These are phyloP conservation scores for Prunella vulgaris DNA, from an alignment of 257 asterid genomes.

Conservation along the genomic window DNA sequence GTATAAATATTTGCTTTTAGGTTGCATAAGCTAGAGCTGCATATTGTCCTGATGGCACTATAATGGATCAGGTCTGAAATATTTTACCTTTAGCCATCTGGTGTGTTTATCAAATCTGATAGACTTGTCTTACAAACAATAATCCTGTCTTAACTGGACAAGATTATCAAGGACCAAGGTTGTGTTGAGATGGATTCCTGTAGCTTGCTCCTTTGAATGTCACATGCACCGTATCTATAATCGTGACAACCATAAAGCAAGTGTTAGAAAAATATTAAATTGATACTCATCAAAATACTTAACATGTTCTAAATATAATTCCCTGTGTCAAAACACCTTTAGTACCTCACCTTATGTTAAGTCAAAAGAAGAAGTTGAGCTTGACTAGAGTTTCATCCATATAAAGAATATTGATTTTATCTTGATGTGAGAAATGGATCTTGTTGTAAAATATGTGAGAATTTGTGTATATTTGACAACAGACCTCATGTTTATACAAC, in stretches of 20 bases:
- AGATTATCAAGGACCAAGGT: neutral
- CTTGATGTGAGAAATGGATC: neutral
- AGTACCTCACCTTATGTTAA: neutral
- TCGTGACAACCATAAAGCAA: neutral
- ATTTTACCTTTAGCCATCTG: neutral
- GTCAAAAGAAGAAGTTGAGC: neutral
- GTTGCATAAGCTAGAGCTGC: conserved; percentile 4
- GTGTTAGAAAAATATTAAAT: neutral
- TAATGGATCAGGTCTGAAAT: conserved; percentile 4
- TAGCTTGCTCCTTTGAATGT: neutral
- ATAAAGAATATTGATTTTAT: neutral
- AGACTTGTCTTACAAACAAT: conserved; percentile 1
- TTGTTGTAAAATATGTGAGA: neutral
- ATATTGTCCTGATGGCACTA: neutral
- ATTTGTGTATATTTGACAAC: neutral
- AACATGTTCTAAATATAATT: neutral
- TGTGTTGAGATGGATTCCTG: neutral
- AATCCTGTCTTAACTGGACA: neutral
- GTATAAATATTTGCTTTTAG: neutral
- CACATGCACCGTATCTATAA: neutral
- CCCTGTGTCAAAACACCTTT: neutral
- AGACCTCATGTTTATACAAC: neutral
- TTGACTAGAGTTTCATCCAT: neutral
- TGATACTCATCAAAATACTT: neutral
- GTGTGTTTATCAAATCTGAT: conserved; percentile 4